These are phyloP conservation scores for Aethionema arabicum DNA, from an alignment of 345 rosid species.

Conservation along the genomic window DNA sequence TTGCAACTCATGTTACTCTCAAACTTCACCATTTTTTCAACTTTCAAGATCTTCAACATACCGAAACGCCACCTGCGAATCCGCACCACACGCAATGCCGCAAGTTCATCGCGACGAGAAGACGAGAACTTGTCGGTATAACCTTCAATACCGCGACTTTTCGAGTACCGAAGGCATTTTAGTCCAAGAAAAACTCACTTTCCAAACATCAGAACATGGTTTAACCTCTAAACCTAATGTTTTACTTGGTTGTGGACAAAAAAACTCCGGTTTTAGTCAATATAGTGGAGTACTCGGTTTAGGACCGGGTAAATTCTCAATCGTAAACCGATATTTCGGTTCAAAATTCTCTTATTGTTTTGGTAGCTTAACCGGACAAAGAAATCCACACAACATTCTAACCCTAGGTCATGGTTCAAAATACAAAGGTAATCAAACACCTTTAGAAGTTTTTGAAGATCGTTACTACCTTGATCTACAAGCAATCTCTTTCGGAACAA, in stretches of 20 bases:
- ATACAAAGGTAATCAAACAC: constrained; percentile 28
- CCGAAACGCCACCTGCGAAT: constrained; percentile 29
- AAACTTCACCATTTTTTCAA: constrained; percentile 16
- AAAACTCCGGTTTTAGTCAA: constrained; percentile 27
- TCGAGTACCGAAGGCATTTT: constrained; percentile 27
- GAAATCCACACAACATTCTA: constrained; percentile 27
- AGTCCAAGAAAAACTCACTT: constrained; percentile 34
- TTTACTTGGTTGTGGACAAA: constrained; percentile 33
- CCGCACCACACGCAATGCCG: constrained; percentile 31
- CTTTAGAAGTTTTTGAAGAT: constrained; percentile 23
- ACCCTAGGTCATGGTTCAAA: constrained; percentile 31
- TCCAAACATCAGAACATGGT: constrained; percentile 36
- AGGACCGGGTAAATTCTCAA: constrained; percentile 37
- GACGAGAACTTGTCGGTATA: constrained; percentile 28
- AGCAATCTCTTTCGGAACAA: constrained; percentile 33
- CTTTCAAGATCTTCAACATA: constrained; percentile 38
- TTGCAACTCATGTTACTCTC: constrained; percentile 36
- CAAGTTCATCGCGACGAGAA: constrained; percentile 10
- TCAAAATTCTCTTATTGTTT: constrained; percentile 37
- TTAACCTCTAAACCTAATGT: constrained; percentile 6
- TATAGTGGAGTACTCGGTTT: constrained; percentile 38
- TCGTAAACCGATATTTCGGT: constrained; percentile 26
- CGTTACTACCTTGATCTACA: constrained; percentile 40
- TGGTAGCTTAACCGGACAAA: constrained; percentile 20
- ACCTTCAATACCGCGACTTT: constrained; percentile 27